These are phyloP conservation scores for Aristolochia fimbriata DNA, from an alignment of 164 flowering plant genomes.

Conservation along the genomic window DNA sequence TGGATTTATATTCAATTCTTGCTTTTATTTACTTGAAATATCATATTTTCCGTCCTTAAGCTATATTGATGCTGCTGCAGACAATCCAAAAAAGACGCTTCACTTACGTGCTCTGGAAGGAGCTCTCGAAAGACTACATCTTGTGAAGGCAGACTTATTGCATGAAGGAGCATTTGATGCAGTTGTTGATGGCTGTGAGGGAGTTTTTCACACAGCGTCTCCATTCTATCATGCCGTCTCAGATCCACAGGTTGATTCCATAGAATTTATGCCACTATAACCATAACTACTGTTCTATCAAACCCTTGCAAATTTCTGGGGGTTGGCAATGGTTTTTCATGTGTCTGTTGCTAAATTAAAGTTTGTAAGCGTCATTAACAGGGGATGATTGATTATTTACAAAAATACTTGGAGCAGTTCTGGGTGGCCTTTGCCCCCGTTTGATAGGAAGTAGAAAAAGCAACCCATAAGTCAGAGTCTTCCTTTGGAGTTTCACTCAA, in stretches of 20 bases:
- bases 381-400: too few species aligned
- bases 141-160: constrained; percentile 6
- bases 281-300: neutral
- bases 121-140: constrained; percentile 7
- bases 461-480: too few species aligned
- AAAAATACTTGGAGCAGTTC: too few species aligned
- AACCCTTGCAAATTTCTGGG: neutral
- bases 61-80: too few species aligned
- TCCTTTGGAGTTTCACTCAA: too few species aligned
- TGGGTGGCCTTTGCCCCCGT: too few species aligned
- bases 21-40: too few species aligned
- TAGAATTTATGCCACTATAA: neutral
- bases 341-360: neutral
- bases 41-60: too few species aligned
- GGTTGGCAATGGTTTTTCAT: neutral
- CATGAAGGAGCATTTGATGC: constrained; percentile 10
- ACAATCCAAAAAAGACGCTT: constrained; percentile 1
- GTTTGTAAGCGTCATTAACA: too few species aligned
- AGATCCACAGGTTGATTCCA: constrained; percentile 6
- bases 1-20: too few species aligned
- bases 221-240: neutral
- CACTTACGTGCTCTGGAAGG: constrained; percentile 10
- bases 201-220: constrained; percentile 13
- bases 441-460: too few species aligned
- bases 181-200: constrained; percentile 8